Evolutionary conservation across 805 yeast genomes (phyloP), one percentile per base, ranked within the genome.

Genomic region (Hemisphaericaspora nanyangensis): DNA sequence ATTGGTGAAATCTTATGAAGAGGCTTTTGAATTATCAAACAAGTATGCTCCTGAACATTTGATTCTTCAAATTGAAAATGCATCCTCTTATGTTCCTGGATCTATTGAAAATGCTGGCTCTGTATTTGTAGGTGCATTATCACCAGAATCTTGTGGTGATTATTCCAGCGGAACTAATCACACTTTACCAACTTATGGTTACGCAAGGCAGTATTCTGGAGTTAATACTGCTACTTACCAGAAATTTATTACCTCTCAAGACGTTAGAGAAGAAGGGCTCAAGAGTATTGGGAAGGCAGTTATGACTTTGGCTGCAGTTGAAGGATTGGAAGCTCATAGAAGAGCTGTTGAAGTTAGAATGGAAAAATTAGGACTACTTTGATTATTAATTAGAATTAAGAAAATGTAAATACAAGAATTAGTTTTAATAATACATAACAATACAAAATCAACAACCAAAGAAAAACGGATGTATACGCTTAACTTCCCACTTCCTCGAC

Each of bases 111-210:
- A 93, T 59, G 99, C 99, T 5, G 99, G 99, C 29, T 84, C 95
- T 24, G 93, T 93, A 17, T 93, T 93, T 56, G 97, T 93, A 40
- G 99, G 99, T 32, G 84, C 91, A 4, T 85, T 85, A 61, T 85
- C 96, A 2, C 99, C 99, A 36, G 99, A 93, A 63, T 85, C 95
- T 3, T 90, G 97, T 62, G 99, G 99, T 56, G 99, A 93, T 68
- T 93, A 93, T 68, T 90, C 97, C 0, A 79, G 90, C 44, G 99
- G 99, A 60, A 93, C 99, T 5, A 93, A 93, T 74, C 99, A 93
- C 68, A 93, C 99, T 0, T 75, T 93, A 53, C 99, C 99, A 43
- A 93, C 99, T 0, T 93, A 93, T 58, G 99, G 99, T 36, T 93
- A 91, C 57, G 98, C 99, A 31, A 83, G 89, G 68, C 95, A 88